Evolutionary conservation across 1,284 basidiomycete species (phyloP), one percentile per base, ranked within the genome.

Genomic region (Moesziomyces sp.): DNA sequence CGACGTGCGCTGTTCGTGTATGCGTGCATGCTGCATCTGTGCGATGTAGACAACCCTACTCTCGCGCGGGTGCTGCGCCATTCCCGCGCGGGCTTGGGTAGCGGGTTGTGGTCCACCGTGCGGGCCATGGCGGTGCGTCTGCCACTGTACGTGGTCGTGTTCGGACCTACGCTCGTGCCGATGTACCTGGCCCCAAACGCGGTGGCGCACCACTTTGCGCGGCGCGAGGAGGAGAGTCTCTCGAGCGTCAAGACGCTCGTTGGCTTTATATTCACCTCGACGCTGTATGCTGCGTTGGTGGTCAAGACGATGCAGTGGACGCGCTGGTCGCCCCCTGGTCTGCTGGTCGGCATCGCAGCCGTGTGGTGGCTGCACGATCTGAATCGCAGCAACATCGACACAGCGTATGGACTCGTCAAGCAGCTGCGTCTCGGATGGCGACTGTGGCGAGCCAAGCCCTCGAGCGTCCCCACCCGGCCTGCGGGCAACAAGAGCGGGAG

Each of bases 201-300:
- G 35, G 44, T 75, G 2, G 73, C 73, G 1, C 53, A 71, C 38
- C 61, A 71, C 40, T 75, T 57, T 51, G 73, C 73, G 5, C 52
- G 14, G 2, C 51, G 46, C n/a, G 73, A 75, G 33, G 68, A 75
- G 23, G 73, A 75, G 38, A 64, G 59, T 24, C 47, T 75, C 4
- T 60, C 68, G 3, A 52, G 47, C 19, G 73, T 71, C 60, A 75
- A 71, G 45, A 65, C 58, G 16, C 50, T 75, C 3, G 45, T 68
- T 21, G 51, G 73, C 44, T 69, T 71, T 40, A 53, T 62, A 26
- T 57, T 71, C 18, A 67, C 58, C 8, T 35, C 54, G 26, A 11
- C 58, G 6, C 49, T 71, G 11, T 64, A 71, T 30, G 38, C 49
- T 28, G 43, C 24, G 14, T 18, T 67, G 54, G 21, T 66, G 40